These are phyloP conservation scores for Agrostemma githago DNA, from an alignment of 148 eudicot species.

Conservation along the genomic window DNA sequence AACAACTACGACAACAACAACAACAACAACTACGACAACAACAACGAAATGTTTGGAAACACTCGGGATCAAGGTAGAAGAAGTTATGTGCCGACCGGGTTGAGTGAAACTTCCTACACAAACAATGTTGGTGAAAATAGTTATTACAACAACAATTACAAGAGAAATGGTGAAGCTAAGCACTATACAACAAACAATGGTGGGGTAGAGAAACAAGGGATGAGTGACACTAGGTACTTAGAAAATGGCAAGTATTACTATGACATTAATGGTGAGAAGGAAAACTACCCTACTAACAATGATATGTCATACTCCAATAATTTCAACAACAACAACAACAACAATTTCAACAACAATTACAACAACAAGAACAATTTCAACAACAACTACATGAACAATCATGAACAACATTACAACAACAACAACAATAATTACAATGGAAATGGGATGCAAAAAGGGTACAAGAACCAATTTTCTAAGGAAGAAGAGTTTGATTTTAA, in stretches of 20 bases:
- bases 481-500: slow-evolving; percentile 33
- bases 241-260: slow-evolving; percentile 71
- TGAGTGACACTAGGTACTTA: slow-evolving; percentile 82
- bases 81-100: slow-evolving; percentile 25
- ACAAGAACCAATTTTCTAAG: slow-evolving; percentile 36
- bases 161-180: neutral
- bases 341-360: neutral
- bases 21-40: slow-evolving; percentile 7
- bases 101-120: slow-evolving; percentile 14
- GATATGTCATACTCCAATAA: slow-evolving; percentile 11
- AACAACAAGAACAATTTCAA: neutral
- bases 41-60: neutral
- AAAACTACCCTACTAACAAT: slow-evolving; percentile 13
- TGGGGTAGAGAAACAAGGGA: slow-evolving; percentile 49
- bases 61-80: neutral
- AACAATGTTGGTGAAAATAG: neutral
- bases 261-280: slow-evolving; percentile 35
- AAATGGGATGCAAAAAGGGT: slow-evolving; percentile 37
- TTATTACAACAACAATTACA: neutral
- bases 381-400: neutral
- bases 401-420: neutral
- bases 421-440: slow-evolving; percentile 9
- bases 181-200: slow-evolving; percentile 12
- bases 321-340: slow-evolving; percentile 8
- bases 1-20: neutral